Percentiles rank a stretch among this genome's conserved stretches.
Conservation (phyloP, 2,329 filamentous ascomycete species). For the Aspergillus brasiliensis region DNA sequence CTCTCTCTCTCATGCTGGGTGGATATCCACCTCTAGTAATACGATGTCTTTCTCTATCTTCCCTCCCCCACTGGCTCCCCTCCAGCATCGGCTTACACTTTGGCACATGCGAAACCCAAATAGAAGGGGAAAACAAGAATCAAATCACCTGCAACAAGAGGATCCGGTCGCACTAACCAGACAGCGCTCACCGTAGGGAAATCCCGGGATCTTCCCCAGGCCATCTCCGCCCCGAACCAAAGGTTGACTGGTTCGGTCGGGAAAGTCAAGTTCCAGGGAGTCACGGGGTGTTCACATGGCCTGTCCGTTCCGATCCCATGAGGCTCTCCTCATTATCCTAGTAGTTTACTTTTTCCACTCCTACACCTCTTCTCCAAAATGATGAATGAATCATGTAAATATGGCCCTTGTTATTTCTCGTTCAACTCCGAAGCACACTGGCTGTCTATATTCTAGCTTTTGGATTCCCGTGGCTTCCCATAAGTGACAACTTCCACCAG, state of each 20-base stretch:
- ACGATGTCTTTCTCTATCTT: too few species aligned
- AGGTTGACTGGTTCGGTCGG: neutral
- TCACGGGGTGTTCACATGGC: neutral
- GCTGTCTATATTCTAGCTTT: constrained; percentile 27
- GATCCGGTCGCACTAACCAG: neutral
- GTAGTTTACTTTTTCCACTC: neutral
- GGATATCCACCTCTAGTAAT: too few species aligned
- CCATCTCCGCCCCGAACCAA: constrained; percentile 11
- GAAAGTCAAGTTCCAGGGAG: neutral
- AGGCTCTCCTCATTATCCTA: neutral
- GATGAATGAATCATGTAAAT: neutral
- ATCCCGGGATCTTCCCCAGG: constrained; percentile 11
- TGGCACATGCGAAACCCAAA: neutral
- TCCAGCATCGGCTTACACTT: too few species aligned
- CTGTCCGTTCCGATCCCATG: constrained; percentile 1
- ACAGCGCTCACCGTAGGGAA: constrained; percentile 10
- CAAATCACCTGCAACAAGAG: neutral
- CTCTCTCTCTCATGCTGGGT: too few species aligned
- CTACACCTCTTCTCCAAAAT: constrained; percentile 6
- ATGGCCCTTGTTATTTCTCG: constrained; percentile 12
- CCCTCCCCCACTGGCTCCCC: too few species aligned
- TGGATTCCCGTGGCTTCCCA: constrained; percentile 14
- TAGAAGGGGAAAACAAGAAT: neutral
- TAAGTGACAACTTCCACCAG: constrained; percentile 4
- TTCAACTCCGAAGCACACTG: constrained; percentile 14